Conservation (phyloP, 73 alveolate genomes). For the Blepharisma stoltei region DNA sequence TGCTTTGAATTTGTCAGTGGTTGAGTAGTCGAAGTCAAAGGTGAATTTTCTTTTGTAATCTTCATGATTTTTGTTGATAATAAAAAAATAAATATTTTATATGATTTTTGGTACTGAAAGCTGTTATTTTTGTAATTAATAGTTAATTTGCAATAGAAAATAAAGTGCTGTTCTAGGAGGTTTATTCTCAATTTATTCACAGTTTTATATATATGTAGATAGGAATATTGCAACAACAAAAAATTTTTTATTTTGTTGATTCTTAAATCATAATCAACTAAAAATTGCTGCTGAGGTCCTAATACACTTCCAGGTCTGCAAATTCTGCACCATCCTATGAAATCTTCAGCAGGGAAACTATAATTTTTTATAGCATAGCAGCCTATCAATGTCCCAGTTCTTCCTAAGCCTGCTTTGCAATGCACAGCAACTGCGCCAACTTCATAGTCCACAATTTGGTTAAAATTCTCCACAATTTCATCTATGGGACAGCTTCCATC, state of each 20-base stretch:
- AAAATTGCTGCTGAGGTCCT: conserved; percentile 57
- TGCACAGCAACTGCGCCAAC: conserved; percentile 91
- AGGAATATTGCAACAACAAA: no score
- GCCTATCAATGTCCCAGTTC: conserved; percentile 83
- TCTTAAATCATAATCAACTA: conserved; percentile 27
- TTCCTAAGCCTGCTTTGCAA: conserved; percentile 91
- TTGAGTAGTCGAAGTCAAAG: neutral
- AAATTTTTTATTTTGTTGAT: no score
- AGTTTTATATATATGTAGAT: no score
- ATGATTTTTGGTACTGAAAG: no score
- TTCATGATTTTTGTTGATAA: neutral
- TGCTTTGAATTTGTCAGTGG: conserved; percentile 35
- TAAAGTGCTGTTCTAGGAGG: no score
- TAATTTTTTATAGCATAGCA: conserved; percentile 68
- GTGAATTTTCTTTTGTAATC: no score
- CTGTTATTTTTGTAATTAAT: no score
- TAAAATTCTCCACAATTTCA: conserved; percentile 67
- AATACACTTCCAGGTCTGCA: conserved; percentile 74
- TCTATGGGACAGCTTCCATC: conserved; percentile 94
- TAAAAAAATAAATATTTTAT: no score
- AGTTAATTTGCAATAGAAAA: no score
- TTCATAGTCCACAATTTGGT: conserved; percentile 77
- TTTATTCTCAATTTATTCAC: no score
- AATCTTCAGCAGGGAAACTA: conserved; percentile 60
- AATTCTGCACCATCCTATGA: conserved; percentile 74